Evolutionary conservation across 192 early-diverging fungal genomes (phyloP), one percentile per base, ranked within the genome.

Genomic region (Chytriomyces sp.): DNA sequence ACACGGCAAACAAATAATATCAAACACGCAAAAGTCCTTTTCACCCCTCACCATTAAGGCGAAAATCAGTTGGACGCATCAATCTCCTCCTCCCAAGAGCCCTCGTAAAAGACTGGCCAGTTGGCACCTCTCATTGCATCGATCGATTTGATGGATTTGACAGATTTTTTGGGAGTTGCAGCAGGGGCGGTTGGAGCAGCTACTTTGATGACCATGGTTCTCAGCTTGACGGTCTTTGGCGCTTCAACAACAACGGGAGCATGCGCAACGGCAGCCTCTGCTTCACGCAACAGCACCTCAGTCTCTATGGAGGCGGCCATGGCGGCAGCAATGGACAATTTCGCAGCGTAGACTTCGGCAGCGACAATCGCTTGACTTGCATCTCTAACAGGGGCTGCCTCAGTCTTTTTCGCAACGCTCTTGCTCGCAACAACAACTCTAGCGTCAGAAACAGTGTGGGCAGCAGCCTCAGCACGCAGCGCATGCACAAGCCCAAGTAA

Each of bases 61-160:
- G 35, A 35, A 35, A 35, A 35, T 35, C 35, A 35, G 35, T 35
- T 35, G 35, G 35, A 35, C 35, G 4, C 35, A 35, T 2, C 53
- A 57, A 57, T 13, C 53, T 13, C 20, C 53, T n/a, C 53, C 45
- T 61, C 60, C 72, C 72, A 73, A 16, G 72, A 16, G 9, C 45
- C 53, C 23, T 73, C 72, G 26, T 63, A 73, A 28, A 44, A 63
- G 11, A 73, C 72, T 9, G 72, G 72, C 72, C 72, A 73, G 45
- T 73, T 73, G 8, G 57, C 60, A 62, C 72, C 72, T 10, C 72
- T 23, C 72, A 73, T 73, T 44, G 72, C 60, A n/a, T 61, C 72
- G 46, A 73, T 73, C 18, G 72, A 61, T 57, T 57, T 57, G 3
- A 20, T 57, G 53, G 53, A 13, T 28, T 63, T 61, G 6, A 63